These are phyloP conservation scores for Sinapis alba DNA, from an alignment of 441 rosid species.

Conservation along the genomic window DNA sequence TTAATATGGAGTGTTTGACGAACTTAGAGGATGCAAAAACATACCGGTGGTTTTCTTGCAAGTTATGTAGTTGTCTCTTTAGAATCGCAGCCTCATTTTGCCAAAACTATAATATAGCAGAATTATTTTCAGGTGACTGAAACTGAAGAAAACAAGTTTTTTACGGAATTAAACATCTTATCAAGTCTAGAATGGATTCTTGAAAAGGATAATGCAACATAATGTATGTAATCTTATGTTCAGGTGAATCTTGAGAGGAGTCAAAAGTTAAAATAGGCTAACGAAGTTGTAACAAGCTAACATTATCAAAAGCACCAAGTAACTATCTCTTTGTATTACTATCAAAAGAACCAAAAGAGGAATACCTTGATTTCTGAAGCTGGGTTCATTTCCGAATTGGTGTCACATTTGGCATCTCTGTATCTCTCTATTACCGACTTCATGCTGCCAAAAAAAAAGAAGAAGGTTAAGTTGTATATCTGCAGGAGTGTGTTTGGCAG, in stretches of 20 bases:
- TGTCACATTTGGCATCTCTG: slow-evolving; percentile 21
- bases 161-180: neutral
- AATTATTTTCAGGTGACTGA: slow-evolving; percentile 25
- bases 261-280: slow-evolving; percentile 7
- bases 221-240: neutral
- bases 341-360: slow-evolving; percentile 3
- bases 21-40: slow-evolving; percentile 4
- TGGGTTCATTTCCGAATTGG: slow-evolving; percentile 6
- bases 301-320: neutral
- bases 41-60: slow-evolving; percentile 90
- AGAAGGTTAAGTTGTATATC: neutral
- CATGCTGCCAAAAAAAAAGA: slow-evolving; percentile 29
- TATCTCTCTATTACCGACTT: slow-evolving; percentile 26
- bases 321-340: neutral
- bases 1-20: neutral
- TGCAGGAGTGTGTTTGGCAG: slow-evolving; percentile 10
- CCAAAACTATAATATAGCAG: slow-evolving; percentile 63
- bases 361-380: slow-evolving; percentile 35
- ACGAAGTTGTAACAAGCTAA: slow-evolving; percentile 1
- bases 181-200: slow-evolving; percentile 18
- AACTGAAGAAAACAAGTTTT: slow-evolving; percentile 10
- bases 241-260: neutral
- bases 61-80: slow-evolving; percentile 64
- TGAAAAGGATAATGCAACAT: neutral
- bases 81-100: slow-evolving; percentile 49